These are phyloP conservation scores for Pseudogymnoascus sp. DNA, from an alignment of 2,329 filamentous ascomycete species.

Conservation along the genomic window DNA sequence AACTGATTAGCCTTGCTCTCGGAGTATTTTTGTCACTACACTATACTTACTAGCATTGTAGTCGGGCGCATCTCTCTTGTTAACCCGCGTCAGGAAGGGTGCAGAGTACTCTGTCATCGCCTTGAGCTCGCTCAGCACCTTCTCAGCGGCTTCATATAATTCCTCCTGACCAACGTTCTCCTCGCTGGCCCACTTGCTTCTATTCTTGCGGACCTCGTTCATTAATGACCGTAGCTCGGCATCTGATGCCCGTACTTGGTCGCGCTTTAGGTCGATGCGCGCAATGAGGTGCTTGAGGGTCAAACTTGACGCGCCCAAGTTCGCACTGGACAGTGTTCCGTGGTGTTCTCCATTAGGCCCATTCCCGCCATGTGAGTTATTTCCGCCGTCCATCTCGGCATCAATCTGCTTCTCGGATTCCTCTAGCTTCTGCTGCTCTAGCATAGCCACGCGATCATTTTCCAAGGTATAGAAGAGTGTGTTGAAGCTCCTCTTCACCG, in stretches of 20 bases:
- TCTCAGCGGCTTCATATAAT: conserved; percentile 92
- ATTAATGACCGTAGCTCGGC: conserved; percentile 86
- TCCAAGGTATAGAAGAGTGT: conserved; percentile 93
- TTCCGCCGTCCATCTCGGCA: conserved; percentile 78
- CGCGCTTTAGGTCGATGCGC: conserved; percentile 86
- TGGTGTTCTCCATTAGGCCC: conserved; percentile 57
- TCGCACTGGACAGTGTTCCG: conserved; percentile 85
- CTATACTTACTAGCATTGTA: conserved; percentile 74
- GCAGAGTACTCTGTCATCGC: conserved; percentile 95
- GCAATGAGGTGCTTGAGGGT: conserved; percentile 96
- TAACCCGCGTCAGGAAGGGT: conserved; percentile 89
- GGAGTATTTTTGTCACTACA: conserved; percentile 9
- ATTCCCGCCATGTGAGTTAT: conserved; percentile 45
- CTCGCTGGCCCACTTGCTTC: conserved; percentile 98
- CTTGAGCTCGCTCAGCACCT: conserved; percentile 93
- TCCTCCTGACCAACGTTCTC: conserved; percentile 97
- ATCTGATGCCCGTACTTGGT: conserved; percentile 85
- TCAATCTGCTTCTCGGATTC: conserved; percentile 95
- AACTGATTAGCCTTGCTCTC: conserved; percentile 1
- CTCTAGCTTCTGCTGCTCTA: conserved; percentile 94
- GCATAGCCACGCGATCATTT: conserved; percentile 90
- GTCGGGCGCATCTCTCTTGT: conserved; percentile 93
- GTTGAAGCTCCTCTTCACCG: conserved; percentile 83
- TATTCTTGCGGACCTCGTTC: conserved; percentile 95
- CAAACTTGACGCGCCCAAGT: conserved; percentile 89